phyloP scores from a whole-genome alignment of 352 stramenopile species.

The Phytophthora pseudosyringae region DNA sequence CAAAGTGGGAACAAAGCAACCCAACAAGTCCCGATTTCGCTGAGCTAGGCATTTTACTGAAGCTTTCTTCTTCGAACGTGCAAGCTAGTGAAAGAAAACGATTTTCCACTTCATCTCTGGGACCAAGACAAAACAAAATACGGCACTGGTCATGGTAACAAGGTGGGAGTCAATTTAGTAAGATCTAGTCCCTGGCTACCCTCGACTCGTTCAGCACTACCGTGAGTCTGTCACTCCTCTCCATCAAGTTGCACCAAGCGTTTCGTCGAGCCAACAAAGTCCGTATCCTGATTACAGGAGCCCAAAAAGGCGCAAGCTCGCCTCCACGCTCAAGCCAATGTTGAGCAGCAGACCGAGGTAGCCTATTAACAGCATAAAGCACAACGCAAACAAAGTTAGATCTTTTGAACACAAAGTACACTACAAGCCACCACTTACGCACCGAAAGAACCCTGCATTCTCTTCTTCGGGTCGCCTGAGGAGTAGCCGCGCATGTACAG shows the following conservation, averaged over 20 bases:
- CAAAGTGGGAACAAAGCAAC: too few species aligned
- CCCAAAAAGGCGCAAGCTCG: conserved; percentile 38
- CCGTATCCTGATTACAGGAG: conserved; percentile 19
- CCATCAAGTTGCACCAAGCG: not conserved
- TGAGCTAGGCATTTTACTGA: too few species aligned
- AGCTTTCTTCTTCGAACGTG: too few species aligned
- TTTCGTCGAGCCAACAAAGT: not conserved
- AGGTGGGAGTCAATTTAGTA: too few species aligned
- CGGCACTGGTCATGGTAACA: too few species aligned
- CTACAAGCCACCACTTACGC: conserved; percentile 8
- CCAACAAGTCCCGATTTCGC: too few species aligned
- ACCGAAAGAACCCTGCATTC: conserved; percentile 68
- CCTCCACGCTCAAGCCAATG: conserved; percentile 34
- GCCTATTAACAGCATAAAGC: conserved; percentile 35
- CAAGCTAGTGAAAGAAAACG: too few species aligned
- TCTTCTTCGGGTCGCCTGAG: conserved; percentile 67
- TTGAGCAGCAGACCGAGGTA: conserved; percentile 50
- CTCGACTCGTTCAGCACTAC: not conserved
- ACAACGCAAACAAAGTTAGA: conserved; percentile 3
- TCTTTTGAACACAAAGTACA: not conserved
- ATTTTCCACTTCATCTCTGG: too few species aligned
- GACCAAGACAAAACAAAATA: too few species aligned
- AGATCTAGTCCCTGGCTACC: too few species aligned
- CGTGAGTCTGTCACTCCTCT: not conserved
- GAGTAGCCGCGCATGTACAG: conserved; percentile 72